Percentiles rank a stretch among this genome's conserved stretches.
Evolutionary conservation across 2,329 filamentous ascomycete species (phyloP).

Genomic region (Mycosphaerella arachidis): DNA sequence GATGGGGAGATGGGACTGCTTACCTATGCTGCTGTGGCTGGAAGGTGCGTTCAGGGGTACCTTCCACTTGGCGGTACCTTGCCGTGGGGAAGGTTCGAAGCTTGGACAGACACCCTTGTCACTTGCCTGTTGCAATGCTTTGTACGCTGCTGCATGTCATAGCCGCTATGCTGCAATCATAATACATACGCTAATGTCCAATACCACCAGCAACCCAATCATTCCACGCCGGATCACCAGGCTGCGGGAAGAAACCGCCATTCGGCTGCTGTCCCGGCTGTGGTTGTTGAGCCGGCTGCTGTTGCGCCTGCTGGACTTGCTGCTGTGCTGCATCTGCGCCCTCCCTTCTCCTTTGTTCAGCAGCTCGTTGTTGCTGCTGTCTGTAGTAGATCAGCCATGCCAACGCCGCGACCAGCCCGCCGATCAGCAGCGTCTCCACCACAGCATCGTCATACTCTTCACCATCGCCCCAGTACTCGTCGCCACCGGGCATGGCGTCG

Average conservation of each 20-base stretch:
- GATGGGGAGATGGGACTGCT: neutral
- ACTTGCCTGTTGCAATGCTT: neutral
- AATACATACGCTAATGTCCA: slow-evolving; percentile 45
- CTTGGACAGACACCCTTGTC: neutral
- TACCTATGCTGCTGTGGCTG: neutral
- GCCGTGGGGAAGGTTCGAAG: neutral
- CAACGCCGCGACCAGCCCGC: slow-evolving; percentile 69
- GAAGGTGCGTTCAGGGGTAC: neutral
- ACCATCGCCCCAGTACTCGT: slow-evolving; percentile 55
- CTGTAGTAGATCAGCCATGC: slow-evolving; percentile 78
- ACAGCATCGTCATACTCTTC: slow-evolving; percentile 66
- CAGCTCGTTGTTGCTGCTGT: slow-evolving; percentile 56
- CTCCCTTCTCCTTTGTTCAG: slow-evolving; percentile 44
- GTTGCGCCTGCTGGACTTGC: slow-evolving; percentile 27
- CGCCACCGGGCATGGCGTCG: slow-evolving; percentile 49
- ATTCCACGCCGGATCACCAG: slow-evolving; percentile 62
- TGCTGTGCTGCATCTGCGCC: slow-evolving; percentile 32
- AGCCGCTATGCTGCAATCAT: slow-evolving; percentile 1
- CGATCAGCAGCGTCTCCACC: slow-evolving; percentile 77
- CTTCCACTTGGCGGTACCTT: neutral
- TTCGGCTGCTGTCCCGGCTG: slow-evolving; percentile 43
- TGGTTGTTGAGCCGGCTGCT: slow-evolving; percentile 31
- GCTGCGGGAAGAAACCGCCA: slow-evolving; percentile 60
- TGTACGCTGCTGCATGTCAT: neutral
- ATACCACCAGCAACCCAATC: slow-evolving; percentile 66